Conservation (phyloP, 257 asterid species). For the Parsonsia alboflavescens region DNA sequence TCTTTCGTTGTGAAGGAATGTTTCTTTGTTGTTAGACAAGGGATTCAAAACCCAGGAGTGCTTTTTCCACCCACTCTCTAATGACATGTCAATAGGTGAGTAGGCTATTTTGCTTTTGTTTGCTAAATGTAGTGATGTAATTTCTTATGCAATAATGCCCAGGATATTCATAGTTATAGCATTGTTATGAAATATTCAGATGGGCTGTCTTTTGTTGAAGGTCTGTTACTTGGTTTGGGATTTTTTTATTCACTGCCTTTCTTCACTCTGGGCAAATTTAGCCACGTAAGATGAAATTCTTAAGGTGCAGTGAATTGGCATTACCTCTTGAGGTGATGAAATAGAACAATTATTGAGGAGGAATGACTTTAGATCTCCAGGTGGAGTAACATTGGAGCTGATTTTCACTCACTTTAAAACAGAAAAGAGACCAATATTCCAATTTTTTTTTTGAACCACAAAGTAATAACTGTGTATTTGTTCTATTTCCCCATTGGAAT, state of each 20-base stretch:
- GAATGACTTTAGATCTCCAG: not conserved
- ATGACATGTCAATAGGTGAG: conserved; percentile 77
- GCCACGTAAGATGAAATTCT: not conserved
- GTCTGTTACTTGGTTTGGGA: not conserved
- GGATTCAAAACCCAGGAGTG: conserved; percentile 55
- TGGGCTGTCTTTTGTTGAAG: not conserved
- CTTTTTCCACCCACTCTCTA: conserved; percentile 93
- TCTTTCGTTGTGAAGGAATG: conserved; percentile 52
- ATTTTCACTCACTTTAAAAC: not conserved
- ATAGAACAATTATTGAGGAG: not conserved
- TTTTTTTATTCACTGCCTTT: not conserved
- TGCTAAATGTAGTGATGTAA: not conserved
- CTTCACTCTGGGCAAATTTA: not conserved
- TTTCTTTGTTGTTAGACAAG: conserved; percentile 81
- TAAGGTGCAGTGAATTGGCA: not conserved
- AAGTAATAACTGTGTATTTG: not conserved
- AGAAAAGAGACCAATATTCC: not conserved
- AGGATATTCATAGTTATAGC: not conserved
- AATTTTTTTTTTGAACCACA: not conserved
- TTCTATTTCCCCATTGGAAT: not conserved
- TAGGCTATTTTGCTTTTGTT: conserved; percentile 3
- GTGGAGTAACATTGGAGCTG: not conserved
- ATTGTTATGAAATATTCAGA: not conserved
- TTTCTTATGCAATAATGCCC: not conserved
- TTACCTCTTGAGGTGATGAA: not conserved